These are phyloP conservation scores for Albugo candida DNA, from an alignment of 352 stramenopile species.

Conservation along the genomic window DNA sequence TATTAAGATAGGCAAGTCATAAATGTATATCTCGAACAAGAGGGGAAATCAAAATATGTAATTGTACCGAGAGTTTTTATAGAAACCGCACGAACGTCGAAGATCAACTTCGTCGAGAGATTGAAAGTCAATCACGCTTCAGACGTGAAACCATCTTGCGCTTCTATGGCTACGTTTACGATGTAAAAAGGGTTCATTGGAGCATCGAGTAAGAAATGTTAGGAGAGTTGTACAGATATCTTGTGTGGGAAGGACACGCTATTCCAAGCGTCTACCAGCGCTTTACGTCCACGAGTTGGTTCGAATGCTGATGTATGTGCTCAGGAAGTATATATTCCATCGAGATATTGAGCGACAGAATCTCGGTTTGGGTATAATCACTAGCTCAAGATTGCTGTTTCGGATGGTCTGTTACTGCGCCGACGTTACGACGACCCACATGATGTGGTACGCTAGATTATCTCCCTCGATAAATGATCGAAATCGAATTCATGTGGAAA, in stretches of 20 bases:
- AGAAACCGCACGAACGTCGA: slow-evolving; percentile 96
- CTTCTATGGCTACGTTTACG: slow-evolving; percentile 98
- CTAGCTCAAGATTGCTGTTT: slow-evolving; percentile 99
- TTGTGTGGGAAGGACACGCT: slow-evolving; percentile 81
- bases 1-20: slow-evolving; percentile 98
- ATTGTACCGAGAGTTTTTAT: slow-evolving; percentile 97
- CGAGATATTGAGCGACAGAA: slow-evolving; percentile 99
- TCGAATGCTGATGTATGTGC: slow-evolving; percentile 91
- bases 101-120: slow-evolving; percentile 96
- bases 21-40: slow-evolving; percentile 95
- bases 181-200: slow-evolving; percentile 96
- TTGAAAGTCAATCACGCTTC: slow-evolving; percentile 99
- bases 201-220: slow-evolving; percentile 98
- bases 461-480: slow-evolving; percentile 98
- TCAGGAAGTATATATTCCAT: slow-evolving; percentile 99
- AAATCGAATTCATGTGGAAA: slow-evolving; percentile 93
- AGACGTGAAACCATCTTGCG: slow-evolving; percentile 93
- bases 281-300: slow-evolving; percentile 92
- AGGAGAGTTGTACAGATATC: slow-evolving; percentile 97
- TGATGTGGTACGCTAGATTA: slow-evolving; percentile 99
- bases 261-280: slow-evolving; percentile 84
- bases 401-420: slow-evolving; percentile 98
- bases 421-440: slow-evolving; percentile 90
- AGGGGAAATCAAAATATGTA: slow-evolving; percentile 97
- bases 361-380: slow-evolving; percentile 86